phyloP scores from a whole-genome alignment of 345 rosid genomes.

The Aegle marmelos region DNA sequence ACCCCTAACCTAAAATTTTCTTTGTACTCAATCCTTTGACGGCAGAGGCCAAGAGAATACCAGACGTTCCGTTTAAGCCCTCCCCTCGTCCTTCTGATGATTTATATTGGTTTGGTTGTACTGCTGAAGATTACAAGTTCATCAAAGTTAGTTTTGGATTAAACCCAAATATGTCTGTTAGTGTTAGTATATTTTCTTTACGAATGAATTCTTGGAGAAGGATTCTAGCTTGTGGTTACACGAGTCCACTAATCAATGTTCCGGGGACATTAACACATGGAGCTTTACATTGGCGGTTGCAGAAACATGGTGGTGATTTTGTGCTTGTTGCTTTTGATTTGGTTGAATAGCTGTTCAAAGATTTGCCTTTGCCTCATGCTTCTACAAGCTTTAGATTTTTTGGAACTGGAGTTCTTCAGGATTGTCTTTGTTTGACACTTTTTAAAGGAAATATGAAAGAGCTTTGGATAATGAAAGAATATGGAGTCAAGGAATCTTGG shows the following conservation, averaged over 20 bases:
- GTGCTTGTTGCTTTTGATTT: not conserved
- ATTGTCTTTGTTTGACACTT: not conserved
- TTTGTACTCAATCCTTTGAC: not conserved
- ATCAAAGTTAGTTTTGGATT: not conserved
- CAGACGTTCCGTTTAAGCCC: not conserved
- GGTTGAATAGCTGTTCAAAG: not conserved
- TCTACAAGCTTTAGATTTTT: not conserved
- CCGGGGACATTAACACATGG: not conserved
- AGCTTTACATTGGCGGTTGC: slow-evolving; percentile 1
- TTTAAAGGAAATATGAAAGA: not conserved
- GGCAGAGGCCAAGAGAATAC: not conserved
- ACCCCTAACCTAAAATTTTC: not conserved
- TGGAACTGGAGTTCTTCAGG: not conserved
- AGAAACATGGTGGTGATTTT: not conserved
- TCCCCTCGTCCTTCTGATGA: no score
- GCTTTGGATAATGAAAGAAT: slow-evolving; percentile 7
- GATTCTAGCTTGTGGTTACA: not conserved
- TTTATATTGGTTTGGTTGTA: not conserved
- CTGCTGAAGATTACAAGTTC: not conserved
- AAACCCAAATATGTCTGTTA: not conserved
- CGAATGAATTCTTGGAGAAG: not conserved
- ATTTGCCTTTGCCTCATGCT: not conserved
- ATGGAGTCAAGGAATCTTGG: slow-evolving; percentile 2
- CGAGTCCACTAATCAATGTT: not conserved
- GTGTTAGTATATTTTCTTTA: not conserved